A percentile compares a stretch with the other conserved stretches of the same genome.
Conservation (phyloP, 2,329 filamentous ascomycete species). For the Colletotrichum somersetense region DNA sequence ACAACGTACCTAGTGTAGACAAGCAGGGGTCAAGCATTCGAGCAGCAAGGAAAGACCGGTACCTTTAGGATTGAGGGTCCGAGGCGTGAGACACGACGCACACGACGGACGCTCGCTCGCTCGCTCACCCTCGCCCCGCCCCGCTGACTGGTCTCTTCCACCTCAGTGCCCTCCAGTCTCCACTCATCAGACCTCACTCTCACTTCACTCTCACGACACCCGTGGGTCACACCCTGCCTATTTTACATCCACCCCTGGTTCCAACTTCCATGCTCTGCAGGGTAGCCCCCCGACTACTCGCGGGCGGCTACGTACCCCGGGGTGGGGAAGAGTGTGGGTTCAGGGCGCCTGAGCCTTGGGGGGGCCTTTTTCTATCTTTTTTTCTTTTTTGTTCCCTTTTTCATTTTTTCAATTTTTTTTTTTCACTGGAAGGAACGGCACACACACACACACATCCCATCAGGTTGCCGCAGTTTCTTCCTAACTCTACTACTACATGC, state of each 20-base stretch:
- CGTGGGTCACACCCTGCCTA: background rate
- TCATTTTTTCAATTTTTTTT: background rate
- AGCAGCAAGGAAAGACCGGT: constrained; percentile 15
- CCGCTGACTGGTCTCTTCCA: constrained; percentile 10
- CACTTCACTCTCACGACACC: constrained; percentile 27
- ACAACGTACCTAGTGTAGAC: background rate
- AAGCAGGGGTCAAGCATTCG: constrained; percentile 17
- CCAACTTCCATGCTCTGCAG: constrained; percentile 23
- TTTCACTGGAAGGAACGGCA: background rate
- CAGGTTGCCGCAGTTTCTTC: background rate
- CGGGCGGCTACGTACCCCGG: constrained; percentile 39
- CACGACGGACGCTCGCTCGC: constrained; percentile 6
- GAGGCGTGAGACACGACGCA: constrained; percentile 18
- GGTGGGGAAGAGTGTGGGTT: constrained; percentile 21
- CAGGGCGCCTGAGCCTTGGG: constrained; percentile 2
- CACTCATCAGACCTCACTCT: constrained; percentile 21
- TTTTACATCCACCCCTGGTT: constrained; percentile 32
- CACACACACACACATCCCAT: background rate
- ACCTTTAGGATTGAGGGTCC: constrained; percentile 30
- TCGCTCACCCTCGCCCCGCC: constrained; percentile 7
- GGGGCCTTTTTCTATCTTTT: background rate
- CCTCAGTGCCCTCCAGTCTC: constrained; percentile 1
- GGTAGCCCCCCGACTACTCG: constrained; percentile 33
- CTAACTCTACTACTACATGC: background rate
- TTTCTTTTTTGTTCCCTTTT: background rate